Evolutionary conservation across 108 stramenopile species (phyloP), one percentile per base, ranked within the genome.

Genomic region (Nannochloropsis salina): DNA sequence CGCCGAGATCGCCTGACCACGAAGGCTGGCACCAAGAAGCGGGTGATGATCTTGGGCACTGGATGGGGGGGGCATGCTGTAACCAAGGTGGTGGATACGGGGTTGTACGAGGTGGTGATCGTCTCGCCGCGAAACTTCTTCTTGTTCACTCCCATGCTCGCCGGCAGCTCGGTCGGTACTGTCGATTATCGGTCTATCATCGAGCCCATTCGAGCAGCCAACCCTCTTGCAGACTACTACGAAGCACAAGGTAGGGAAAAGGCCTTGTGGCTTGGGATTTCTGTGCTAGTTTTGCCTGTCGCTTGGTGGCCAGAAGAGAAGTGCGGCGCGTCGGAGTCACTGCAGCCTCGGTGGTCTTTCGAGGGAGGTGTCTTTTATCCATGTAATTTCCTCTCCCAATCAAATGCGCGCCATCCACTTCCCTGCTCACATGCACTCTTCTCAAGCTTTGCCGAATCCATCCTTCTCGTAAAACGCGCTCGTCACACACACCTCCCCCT

Each of bases 71-170:
- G 94, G 8, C 95, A 95, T 45, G 88, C 96, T 11, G 94, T 96
- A 85, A 85, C 95, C 80, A 96, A 96, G 88, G 94, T 90, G 21
- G 91, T 95, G 80, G 94, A 95, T 80, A 86, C 92, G 8, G 84
- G 45, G 15, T 21, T 85, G 81, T 84, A 92, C 42, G 84, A 85
- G 9, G 84, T 80, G 15, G 61, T 80, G 18, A 42, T 47, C 21
- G 83, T 98, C 51, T 95, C 94, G 74, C 97, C 97, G 1, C 90
- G 97, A 41, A 96, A 98, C 86, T 95, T 94, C 90, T 97, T 98
- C 85, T 87, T 97, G 8, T 98, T 97, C 89, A 98, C 97, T 2
- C 97, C 97, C 80, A 96, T 98, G 96, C 88, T 98, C 42, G 96
- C 97, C 40, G 96, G 96, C 41, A 93, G 95, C n/a, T 89, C 91